Conservation (phyloP, 139 green algal species). For the Tetratostichococcus sp. region DNA sequence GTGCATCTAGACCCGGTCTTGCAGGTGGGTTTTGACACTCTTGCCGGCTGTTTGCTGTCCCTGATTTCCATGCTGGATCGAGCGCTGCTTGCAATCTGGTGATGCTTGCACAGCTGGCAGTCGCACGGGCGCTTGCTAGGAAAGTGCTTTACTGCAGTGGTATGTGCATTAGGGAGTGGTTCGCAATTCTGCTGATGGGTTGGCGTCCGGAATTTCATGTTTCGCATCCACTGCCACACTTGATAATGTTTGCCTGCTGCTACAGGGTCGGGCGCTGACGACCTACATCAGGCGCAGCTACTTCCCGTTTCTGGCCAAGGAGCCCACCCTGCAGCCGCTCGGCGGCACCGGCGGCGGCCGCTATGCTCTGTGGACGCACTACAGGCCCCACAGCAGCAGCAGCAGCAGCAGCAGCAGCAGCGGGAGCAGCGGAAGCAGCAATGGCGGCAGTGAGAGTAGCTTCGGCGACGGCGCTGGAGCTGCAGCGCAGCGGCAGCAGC, state of each 20-base stretch:
- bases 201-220: too few relatives aligned
- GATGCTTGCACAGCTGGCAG: too few relatives aligned
- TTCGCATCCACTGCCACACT: not conserved
- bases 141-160: too few relatives aligned
- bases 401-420: not conserved
- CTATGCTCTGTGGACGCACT: not conserved
- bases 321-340: conserved; percentile 42
- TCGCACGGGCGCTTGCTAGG: too few relatives aligned
- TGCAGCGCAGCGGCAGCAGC: not conserved
- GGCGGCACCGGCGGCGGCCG: conserved; percentile 8
- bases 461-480: too few relatives aligned
- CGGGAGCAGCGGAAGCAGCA: too few relatives aligned
- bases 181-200: too few relatives aligned
- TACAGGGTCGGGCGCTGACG: conserved; percentile 53
- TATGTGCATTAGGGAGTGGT: too few relatives aligned
- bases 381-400: not conserved
- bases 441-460: too few relatives aligned
- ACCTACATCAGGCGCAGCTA: conserved; percentile 92
- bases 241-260: not conserved
- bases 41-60: not conserved
- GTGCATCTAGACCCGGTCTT: conserved; percentile 46
- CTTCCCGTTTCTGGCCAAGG: conserved; percentile 64
- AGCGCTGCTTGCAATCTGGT: not conserved
- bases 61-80: not conserved
- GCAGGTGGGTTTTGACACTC: conserved; percentile 11